Base-by-base conservation (phyloP, 345 rosid species). In the Linum usitatissimum region DNA sequence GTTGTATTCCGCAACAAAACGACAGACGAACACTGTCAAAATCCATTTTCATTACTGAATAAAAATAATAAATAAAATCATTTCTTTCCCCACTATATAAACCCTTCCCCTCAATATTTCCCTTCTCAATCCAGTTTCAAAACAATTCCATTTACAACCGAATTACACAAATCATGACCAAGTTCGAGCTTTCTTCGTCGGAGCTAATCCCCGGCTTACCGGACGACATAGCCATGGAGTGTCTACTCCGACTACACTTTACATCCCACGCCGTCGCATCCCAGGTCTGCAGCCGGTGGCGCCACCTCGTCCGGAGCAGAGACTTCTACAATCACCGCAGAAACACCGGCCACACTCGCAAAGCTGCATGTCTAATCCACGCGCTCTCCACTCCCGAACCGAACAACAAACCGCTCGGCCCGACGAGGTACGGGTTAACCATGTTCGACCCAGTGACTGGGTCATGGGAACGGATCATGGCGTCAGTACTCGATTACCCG, bases 401-500 rank as follows among this genome's bases (percentile, higher is more conserved):
- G 51, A 15, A 40, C 10, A 7, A 12, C 48, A 40, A 45, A 15
- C 17, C 51, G 51, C 17, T 45, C 51, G 51, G 51, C 0, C 51
- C 51, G 14, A 15, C 51, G 14, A 45, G 51, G 40, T 84, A 79
- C 60, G 81, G 74, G 0, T 63, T 84, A 0, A 77, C 66, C 60
- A 70, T 81, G 34, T 81, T 73, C 58, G 79, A 84, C 62, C 56
- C 72, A 0, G 57, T 60, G 2, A 38, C 28, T 18, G 53, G 60
- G 54, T 61, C 64, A 28, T 81, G 88, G 88, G 64, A 70, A 0
- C 73, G 75, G 64, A 68, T 74, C 28, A 23, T 23, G 1, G 65
- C 57, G 36, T 75, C 79, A 17, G 59, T 55, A 14, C 30, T 8
- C 30, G 59, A 28, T 8, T 55, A 20, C 59, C 21, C 51, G 19